Percentiles rank a stretch among this genome's conserved stretches.
phyloP scores from a whole-genome alignment of 2,329 filamentous ascomycete genomes.

The Coleophoma eucalyptorum region DNA sequence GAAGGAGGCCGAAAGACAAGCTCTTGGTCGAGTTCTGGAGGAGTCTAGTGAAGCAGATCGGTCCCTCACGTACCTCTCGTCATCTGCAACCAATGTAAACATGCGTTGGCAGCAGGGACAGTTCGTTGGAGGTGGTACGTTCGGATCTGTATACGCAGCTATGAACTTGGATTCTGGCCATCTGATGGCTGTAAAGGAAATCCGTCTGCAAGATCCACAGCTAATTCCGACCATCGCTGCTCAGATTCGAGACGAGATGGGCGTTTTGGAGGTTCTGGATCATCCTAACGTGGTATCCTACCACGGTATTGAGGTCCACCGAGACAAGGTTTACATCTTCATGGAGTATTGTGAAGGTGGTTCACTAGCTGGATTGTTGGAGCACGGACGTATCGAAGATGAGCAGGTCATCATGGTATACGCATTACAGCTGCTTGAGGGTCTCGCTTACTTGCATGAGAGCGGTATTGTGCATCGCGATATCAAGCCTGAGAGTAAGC shows the following conservation, averaged over 20 bases:
- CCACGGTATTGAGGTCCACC: constrained; percentile 95
- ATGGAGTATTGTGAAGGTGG: constrained; percentile 99
- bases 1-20: constrained; percentile 79
- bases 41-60: constrained; percentile 94
- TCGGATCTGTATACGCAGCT: constrained; percentile 94
- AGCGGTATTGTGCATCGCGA: constrained; percentile 91
- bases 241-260: constrained; percentile 97
- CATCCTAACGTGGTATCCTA: constrained; percentile 98
- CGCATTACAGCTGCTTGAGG: constrained; percentile 88
- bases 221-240: constrained; percentile 90
- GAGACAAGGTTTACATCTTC: constrained; percentile 99
- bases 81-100: constrained; percentile 90
- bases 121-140: constrained; percentile 94
- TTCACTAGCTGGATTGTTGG: constrained; percentile 81
- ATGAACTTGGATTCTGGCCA: constrained; percentile 97
- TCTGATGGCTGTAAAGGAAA: constrained; percentile 98
- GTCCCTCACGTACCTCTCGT: constrained; percentile 88
- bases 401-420: constrained; percentile 98
- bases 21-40: constrained; percentile 86
- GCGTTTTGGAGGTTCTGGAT: constrained; percentile 88
- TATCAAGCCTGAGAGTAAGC: constrained; percentile 93
- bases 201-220: constrained; percentile 93
- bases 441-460: constrained; percentile 89
- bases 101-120: constrained; percentile 99
- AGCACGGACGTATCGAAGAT: constrained; percentile 96